Evolutionary conservation across 345 rosid genomes (phyloP).

Genomic region (Physaria fendleri): DNA sequence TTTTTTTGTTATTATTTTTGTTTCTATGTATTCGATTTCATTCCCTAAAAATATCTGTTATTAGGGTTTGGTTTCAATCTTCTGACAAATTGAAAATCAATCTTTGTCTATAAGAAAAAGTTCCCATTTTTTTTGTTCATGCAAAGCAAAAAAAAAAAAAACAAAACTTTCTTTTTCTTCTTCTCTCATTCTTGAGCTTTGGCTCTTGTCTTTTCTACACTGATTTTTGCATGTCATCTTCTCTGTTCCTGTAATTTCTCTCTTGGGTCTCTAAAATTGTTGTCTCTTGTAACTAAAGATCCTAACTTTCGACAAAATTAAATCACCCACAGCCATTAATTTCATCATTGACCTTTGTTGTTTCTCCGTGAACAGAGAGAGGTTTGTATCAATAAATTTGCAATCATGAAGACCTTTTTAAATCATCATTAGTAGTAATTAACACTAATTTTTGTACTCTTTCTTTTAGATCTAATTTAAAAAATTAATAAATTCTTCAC

Average conservation of each 20-base stretch:
- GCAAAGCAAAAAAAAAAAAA: constrained; percentile 11
- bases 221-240: not conserved
- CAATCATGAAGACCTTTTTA: constrained; percentile 6
- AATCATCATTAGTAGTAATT: not conserved
- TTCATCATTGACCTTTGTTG: constrained; percentile 1
- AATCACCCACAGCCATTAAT: too few species aligned
- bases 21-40: not conserved
- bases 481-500: not conserved
- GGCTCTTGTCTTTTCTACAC: constrained; percentile 1
- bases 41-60: constrained; percentile 2
- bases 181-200: constrained; percentile 9
- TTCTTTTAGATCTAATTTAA: constrained; percentile 13
- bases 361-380: constrained; percentile 3
- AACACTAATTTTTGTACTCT: constrained; percentile 15
- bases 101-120: constrained; percentile 2
- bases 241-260: not conserved
- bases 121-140: not conserved
- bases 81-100: too few species aligned
- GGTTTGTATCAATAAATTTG: constrained; percentile 9
- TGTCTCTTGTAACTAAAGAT: constrained; percentile 3
- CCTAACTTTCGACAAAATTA: not conserved
- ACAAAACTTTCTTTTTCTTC: not conserved
- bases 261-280: not conserved
- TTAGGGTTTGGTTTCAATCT: constrained; percentile 15
- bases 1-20: not conserved